Conservation (phyloP, 2,329 filamentous ascomycete genomes). For the Hymenoscyphus fructigenus region DNA sequence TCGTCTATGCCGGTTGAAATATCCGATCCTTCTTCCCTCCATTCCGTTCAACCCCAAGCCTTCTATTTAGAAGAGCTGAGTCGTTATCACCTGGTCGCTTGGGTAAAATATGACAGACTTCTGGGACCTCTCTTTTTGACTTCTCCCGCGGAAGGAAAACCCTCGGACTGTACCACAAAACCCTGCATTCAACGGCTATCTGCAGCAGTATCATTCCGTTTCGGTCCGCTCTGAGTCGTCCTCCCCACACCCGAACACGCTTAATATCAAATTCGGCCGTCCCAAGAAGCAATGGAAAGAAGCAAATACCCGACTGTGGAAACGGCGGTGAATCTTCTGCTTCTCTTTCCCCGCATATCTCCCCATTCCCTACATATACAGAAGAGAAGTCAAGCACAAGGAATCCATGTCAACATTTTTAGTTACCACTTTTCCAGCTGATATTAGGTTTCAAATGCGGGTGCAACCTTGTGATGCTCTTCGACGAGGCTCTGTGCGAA, state of each 20-base stretch:
- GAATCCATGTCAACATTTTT: neutral
- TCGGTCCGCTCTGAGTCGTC: constrained; percentile 17
- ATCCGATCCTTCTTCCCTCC: constrained; percentile 10
- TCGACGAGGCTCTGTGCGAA: constrained; percentile 5
- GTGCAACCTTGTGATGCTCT: neutral
- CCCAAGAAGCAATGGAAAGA: constrained; percentile 8
- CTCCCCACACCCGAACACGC: constrained; percentile 14
- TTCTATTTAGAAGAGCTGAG: constrained; percentile 1
- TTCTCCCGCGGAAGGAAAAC: constrained; percentile 8
- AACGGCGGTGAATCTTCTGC: constrained; percentile 11
- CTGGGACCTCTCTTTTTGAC: neutral
- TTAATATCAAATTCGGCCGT: constrained; percentile 11
- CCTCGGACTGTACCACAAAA: constrained; percentile 14
- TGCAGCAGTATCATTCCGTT: constrained; percentile 26
- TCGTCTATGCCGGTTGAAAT: constrained; percentile 6
- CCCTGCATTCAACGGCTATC: constrained; percentile 18
- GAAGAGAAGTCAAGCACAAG: neutral
- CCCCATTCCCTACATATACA: neutral
- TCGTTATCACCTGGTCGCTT: constrained; percentile 13
- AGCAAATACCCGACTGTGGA: constrained; percentile 6
- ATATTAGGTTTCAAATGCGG: constrained; percentile 1
- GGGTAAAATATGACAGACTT: constrained; percentile 18
- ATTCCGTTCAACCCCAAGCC: constrained; percentile 10
- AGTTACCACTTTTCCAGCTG: neutral
- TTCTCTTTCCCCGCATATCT: neutral